Percentiles rank a stretch among this genome's conserved stretches.
phyloP scores from a whole-genome alignment of 768 basidiomycete species.

The Leucosporidium creatinivorum region DNA sequence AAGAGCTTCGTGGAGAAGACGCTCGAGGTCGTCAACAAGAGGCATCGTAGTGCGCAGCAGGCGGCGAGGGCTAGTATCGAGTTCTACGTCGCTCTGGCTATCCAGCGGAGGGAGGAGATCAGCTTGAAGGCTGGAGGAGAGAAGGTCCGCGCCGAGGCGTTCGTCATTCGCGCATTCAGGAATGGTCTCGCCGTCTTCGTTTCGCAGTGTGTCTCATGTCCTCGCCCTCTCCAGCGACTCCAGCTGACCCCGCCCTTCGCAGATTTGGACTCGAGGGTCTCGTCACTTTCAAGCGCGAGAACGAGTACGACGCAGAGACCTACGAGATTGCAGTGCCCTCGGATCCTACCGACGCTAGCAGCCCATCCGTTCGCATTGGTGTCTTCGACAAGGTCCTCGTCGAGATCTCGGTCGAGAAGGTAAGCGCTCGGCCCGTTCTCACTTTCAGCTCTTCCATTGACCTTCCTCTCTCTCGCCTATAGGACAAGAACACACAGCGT shows the following conservation, averaged over 20 bases:
- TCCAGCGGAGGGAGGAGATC: conserved; percentile 46
- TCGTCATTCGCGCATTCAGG: conserved; percentile 85
- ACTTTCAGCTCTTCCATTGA: background rate
- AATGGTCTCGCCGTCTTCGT: conserved; percentile 98
- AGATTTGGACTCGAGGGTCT: conserved; percentile 92
- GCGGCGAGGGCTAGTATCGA: conserved; percentile 93
- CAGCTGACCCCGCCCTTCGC: background rate
- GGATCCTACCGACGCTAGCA: conserved; percentile 8
- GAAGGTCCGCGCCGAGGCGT: conserved; percentile 68
- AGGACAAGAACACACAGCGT: conserved; percentile 34
- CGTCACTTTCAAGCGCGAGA: conserved; percentile 85
- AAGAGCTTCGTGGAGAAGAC: conserved; percentile 80
- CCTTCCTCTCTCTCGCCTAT: background rate
- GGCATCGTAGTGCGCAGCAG: conserved; percentile 96
- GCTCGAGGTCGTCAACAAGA: conserved; percentile 75
- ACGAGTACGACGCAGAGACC: conserved; percentile 81
- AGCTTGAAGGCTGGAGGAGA: conserved; percentile 39
- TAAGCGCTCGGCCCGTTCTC: background rate
- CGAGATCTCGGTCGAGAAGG: conserved; percentile 87
- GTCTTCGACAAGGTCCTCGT: conserved; percentile 93
- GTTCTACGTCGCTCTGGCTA: conserved; percentile 89
- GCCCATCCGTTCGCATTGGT: conserved; percentile 56
- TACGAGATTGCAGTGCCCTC: conserved; percentile 70
- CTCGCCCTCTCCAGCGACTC: background rate
- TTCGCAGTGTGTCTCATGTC: conserved; percentile 58